Percentiles rank a stretch among this genome's conserved stretches.
Evolutionary conservation across 1,284 basidiomycete species (phyloP).

Genomic region (Cryptococcus sp.): DNA sequence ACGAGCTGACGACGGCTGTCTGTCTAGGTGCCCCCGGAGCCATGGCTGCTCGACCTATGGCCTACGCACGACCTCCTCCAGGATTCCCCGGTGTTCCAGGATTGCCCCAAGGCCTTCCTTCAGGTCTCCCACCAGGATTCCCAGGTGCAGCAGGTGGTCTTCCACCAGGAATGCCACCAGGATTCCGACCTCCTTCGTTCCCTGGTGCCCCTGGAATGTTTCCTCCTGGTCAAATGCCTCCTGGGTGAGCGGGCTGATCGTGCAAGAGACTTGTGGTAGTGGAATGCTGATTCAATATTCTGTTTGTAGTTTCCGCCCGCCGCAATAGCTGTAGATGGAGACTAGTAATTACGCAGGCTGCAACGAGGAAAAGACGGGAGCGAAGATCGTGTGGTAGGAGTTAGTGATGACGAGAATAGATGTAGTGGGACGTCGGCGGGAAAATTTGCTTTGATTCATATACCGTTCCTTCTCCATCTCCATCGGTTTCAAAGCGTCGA

Average conservation of each 20-base stretch:
- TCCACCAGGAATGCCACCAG: slow-evolving; percentile 60
- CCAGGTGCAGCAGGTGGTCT: slow-evolving; percentile 38
- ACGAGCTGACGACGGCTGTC: no score
- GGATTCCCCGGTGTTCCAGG: slow-evolving; percentile 66
- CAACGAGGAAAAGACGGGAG: background rate
- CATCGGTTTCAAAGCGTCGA: no score
- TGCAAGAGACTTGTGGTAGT: background rate
- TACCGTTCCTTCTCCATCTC: background rate
- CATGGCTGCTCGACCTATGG: slow-evolving; percentile 77
- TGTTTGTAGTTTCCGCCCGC: slow-evolving; percentile 32
- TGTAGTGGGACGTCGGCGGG: background rate
- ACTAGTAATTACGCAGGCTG: background rate
- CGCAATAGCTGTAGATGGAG: slow-evolving; percentile 19
- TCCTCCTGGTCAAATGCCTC: slow-evolving; percentile 72
- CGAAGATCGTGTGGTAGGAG: background rate
- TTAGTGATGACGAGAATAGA: background rate
- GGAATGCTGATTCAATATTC: background rate
- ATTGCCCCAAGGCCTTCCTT: slow-evolving; percentile 57
- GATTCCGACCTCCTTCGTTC: slow-evolving; percentile 80
- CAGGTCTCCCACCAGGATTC: slow-evolving; percentile 54
- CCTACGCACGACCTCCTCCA: slow-evolving; percentile 63
- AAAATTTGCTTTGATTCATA: background rate
- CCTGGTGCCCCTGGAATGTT: slow-evolving; percentile 59
- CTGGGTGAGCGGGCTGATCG: slow-evolving; percentile 64
- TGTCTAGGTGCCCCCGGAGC: slow-evolving; percentile 58